Base-by-base conservation (phyloP, 805 yeast species). In the Pichia pseudocactophila region DNA sequence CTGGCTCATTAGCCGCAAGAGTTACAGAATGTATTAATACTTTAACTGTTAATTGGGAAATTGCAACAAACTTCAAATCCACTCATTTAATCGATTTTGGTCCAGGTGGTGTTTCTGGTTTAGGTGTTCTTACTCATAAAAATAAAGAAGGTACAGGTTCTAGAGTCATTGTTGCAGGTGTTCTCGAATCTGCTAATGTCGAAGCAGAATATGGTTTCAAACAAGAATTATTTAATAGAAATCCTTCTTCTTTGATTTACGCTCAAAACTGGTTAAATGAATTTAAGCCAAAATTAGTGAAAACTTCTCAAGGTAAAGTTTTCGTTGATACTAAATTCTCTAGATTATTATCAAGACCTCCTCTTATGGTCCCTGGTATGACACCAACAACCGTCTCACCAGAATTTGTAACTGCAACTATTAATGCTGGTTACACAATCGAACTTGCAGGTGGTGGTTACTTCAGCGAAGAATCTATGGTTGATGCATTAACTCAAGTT, bases 361-460 rank as follows among this genome's bases (percentile, higher is more conserved):
- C 98, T 47, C 69, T 92, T 53, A 82, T 94, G 82, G 92, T 92
- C 53, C 96, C 99, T 31, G 99, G 98, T 70, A 92, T 92, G 99
- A 92, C 98, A 33, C 99, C 99, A 61, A 78, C 95, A 35, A 92
- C 98, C 27, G 97, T 89, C 44, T 82, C 85, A 52, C 92, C 97
- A 37, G 89, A 85, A 49, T 89, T 92, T 56, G 94, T 92, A 45
- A 82, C 95, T 48, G 95, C 96, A 27, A 82, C 97, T 25, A 74
- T 89, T 59, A 88, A 89, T 61, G 88, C 97, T 39, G 99, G 99
- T 49, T 92, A 89, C 70, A 95, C 87, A 61, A 87, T 90, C 57
- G 99, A 92, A 71, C 74, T 92, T 58, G 98, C 95, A 39, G 99
- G 99, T 65, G 99, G 99, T 74, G 99, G 97, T 58, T 92, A 92